Evolutionary conservation across 176 grass and related monocot species (phyloP).

Genomic region (Stipa capillata): DNA sequence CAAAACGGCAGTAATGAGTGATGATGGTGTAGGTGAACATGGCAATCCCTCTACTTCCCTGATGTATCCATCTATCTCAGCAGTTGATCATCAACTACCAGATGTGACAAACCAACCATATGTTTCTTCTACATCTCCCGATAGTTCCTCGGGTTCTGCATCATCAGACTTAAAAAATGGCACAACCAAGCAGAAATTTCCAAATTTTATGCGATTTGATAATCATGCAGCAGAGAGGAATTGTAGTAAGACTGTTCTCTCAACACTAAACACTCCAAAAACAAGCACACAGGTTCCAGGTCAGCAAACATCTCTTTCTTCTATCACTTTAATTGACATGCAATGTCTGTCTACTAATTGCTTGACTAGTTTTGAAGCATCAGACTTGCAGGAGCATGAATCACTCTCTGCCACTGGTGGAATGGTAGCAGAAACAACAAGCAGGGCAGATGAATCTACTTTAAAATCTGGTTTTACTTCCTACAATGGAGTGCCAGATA

Average conservation of each 20-base stretch:
- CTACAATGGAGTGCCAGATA: slow-evolving; percentile 23
- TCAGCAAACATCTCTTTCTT: slow-evolving; percentile 23
- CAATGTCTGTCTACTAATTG: background rate
- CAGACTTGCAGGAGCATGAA: slow-evolving; percentile 15
- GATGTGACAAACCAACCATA: slow-evolving; percentile 16
- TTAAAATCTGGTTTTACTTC: slow-evolving; percentile 31
- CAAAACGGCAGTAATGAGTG: slow-evolving; percentile 4
- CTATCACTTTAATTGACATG: background rate
- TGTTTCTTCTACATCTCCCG: slow-evolving; percentile 27
- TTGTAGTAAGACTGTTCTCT: background rate
- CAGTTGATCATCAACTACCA: slow-evolving; percentile 17
- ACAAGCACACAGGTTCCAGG: slow-evolving; percentile 26
- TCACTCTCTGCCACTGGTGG: slow-evolving; percentile 19
- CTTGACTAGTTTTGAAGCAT: slow-evolving; percentile 25
- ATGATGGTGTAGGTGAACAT: slow-evolving; percentile 1
- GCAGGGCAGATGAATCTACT: slow-evolving; percentile 11
- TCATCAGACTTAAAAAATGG: slow-evolving; percentile 28
- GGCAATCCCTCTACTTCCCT: slow-evolving; percentile 10
- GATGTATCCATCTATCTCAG: slow-evolving; percentile 17
- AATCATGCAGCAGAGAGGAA: slow-evolving; percentile 3
- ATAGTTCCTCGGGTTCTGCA: slow-evolving; percentile 38
- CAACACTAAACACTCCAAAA: background rate
- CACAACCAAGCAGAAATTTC: background rate
- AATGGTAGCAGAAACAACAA: background rate
- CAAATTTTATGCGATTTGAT: slow-evolving; percentile 16